Evolutionary conservation across 345 rosid species (phyloP).

Genomic region (Kandelia obovata): DNA sequence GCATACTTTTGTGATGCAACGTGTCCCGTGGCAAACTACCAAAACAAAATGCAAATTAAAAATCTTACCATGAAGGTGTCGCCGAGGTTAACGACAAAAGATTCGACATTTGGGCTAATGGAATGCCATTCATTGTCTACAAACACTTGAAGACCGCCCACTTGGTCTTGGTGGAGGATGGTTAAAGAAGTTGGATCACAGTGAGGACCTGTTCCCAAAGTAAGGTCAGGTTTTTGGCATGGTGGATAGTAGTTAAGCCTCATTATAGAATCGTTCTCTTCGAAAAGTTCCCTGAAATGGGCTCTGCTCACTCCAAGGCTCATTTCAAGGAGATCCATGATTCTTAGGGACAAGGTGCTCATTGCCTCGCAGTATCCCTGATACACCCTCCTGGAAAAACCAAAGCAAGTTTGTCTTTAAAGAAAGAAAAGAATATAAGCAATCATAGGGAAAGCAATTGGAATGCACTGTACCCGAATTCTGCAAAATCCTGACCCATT

Average conservation of each 20-base stretch:
- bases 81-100: conserved; percentile 92
- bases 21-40: no score
- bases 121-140: conserved; percentile 82
- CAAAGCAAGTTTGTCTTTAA: background rate
- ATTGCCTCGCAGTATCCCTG: conserved; percentile 83
- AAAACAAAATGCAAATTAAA: no score
- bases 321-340: conserved; percentile 86
- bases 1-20: no score
- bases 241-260: conserved; percentile 93
- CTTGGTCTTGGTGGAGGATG: conserved; percentile 93
- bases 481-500: conserved; percentile 62
- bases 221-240: conserved; percentile 89
- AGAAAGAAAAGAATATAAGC: background rate
- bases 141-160: conserved; percentile 92
- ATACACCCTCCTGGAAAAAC: conserved; percentile 49
- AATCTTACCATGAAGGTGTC: conserved; percentile 96
- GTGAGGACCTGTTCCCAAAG: conserved; percentile 98
- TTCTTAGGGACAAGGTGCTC: conserved; percentile 76
- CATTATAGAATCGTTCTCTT: conserved; percentile 93
- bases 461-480: conserved; percentile 54
- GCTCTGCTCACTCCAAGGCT: conserved; percentile 59
- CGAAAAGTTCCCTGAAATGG: conserved; percentile 65
- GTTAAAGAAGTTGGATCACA: conserved; percentile 98
- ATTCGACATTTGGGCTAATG: conserved; percentile 61
- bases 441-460: background rate